Evolutionary conservation across 257 asterid genomes (phyloP), one percentile per base, ranked within the genome.

Genomic region (Ocimum tenuiflorum): DNA sequence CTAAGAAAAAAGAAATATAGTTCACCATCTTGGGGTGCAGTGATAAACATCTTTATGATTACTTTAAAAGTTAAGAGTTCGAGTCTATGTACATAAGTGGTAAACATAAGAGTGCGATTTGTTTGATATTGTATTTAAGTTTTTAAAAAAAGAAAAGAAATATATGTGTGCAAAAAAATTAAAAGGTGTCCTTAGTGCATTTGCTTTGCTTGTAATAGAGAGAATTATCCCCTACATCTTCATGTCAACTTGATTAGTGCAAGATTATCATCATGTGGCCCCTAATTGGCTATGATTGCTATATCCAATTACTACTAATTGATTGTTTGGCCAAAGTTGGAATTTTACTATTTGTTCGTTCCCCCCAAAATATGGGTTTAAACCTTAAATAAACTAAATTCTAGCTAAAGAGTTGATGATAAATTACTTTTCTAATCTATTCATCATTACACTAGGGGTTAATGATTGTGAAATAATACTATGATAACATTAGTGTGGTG

Each of bases 221-320:
- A 45, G 27, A 29, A 24, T 27, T 14, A 43, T 61, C 31, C 63
- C 29, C 46, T 31, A 17, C 42, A 29, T 63, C 29, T 51, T 23
- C 56, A 38, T 38, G 35, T 1, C 24, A 29, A 49, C 60, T 58
- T 69, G 67, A 46, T 57, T 33, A 22, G n/a, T n/a, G n/a, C n/a
- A n/a, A n/a, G n/a, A n/a, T n/a, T n/a, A 47, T 54, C 9, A 54
- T 54, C 14, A 35, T 29, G 46, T 66, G 76, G 38, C n/a, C 59
- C 70, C 59, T 72, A 57, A 57, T 57, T 63, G 2, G 55, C 0
- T 0, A 71, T 71, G 18, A 71, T 71, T 71, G 70, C 76, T 8
- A 43, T 19, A 42, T n/a, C 65, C 69, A 61, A 22, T 19, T 41
- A 13, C 20, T 22, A 62, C 48, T 24, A 24, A 4, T 45, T 20